phyloP scores from a whole-genome alignment of 2,329 filamentous ascomycete genomes.

The Ceratocystis colombiana region DNA sequence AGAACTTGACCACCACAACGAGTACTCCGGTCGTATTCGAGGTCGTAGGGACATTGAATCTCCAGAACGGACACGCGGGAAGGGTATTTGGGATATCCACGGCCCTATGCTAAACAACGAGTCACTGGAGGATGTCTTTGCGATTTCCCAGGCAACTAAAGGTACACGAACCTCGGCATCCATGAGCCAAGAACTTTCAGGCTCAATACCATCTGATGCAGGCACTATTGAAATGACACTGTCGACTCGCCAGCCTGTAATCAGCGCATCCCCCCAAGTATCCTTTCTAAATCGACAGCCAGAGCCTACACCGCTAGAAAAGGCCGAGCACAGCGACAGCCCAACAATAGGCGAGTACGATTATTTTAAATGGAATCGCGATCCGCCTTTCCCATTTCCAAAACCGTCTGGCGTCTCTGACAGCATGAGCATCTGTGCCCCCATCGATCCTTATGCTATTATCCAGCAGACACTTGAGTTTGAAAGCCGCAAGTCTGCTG shows the following conservation, averaged over 20 bases:
- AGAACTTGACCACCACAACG: slow-evolving; percentile 31
- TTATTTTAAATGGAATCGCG: slow-evolving; percentile 49
- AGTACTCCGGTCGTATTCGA: slow-evolving; percentile 41
- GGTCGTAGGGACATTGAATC: slow-evolving; percentile 29
- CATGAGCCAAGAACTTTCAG: slow-evolving; percentile 14
- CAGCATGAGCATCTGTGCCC: slow-evolving; percentile 26
- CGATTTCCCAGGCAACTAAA: slow-evolving; percentile 8
- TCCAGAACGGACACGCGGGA: slow-evolving; percentile 2
- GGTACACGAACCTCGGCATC: background rate
- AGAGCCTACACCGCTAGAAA: slow-evolving; percentile 22
- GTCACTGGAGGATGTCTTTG: slow-evolving; percentile 2
- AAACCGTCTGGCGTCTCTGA: slow-evolving; percentile 7
- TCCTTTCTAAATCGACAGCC: slow-evolving; percentile 9
- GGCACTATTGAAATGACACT: slow-evolving; percentile 20
- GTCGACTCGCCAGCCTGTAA: slow-evolving; percentile 16
- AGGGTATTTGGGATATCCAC: slow-evolving; percentile 17
- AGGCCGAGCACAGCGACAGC: slow-evolving; percentile 27
- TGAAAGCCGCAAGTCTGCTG: slow-evolving; percentile 45
- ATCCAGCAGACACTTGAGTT: slow-evolving; percentile 46
- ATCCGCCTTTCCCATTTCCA: slow-evolving; percentile 47
- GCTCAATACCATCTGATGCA: slow-evolving; percentile 14
- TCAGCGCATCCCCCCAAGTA: slow-evolving; percentile 14
- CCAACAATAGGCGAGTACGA: slow-evolving; percentile 38
- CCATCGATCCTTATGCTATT: slow-evolving; percentile 47
- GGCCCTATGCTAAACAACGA: slow-evolving; percentile 7